These are phyloP conservation scores for Daldinia vernicosa DNA, from an alignment of 495 filamentous ascomycete species.

Conservation along the genomic window DNA sequence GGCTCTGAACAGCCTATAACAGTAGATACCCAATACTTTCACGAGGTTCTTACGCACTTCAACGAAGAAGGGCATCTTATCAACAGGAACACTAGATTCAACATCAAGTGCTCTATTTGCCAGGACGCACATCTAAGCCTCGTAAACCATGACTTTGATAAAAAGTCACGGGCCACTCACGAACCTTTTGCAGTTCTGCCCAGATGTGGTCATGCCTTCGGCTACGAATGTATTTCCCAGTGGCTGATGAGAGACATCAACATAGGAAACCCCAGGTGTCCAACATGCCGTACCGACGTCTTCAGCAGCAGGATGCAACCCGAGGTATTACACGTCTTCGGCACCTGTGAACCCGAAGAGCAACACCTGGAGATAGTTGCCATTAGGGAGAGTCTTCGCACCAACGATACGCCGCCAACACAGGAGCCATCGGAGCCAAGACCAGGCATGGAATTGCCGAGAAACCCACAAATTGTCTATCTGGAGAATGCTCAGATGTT, in stretches of 20 bases:
- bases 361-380: conserved; percentile 17
- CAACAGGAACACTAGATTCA: background rate
- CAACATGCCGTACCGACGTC: conserved; percentile 3
- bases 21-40: conserved; percentile 19
- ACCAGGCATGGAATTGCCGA: background rate
- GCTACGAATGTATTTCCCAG: conserved; percentile 3
- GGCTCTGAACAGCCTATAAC: background rate
- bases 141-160: conserved; percentile 14
- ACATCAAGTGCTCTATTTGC: conserved; percentile 30
- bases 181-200: conserved; percentile 27
- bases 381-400: conserved; percentile 8
- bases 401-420: background rate
- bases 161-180: conserved; percentile 3
- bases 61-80: conserved; percentile 21
- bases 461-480: no score
- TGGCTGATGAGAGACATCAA: conserved; percentile 7
- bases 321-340: background rate
- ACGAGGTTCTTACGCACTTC: conserved; percentile 24
- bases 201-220: conserved; percentile 33
- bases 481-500: no score
- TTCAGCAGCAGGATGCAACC: background rate
- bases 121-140: background rate
- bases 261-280: background rate
- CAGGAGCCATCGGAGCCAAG: background rate
- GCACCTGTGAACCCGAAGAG: background rate